These are phyloP conservation scores for Aciculoconidium aculeatum DNA, from an alignment of 805 yeast species.

Conservation along the genomic window DNA sequence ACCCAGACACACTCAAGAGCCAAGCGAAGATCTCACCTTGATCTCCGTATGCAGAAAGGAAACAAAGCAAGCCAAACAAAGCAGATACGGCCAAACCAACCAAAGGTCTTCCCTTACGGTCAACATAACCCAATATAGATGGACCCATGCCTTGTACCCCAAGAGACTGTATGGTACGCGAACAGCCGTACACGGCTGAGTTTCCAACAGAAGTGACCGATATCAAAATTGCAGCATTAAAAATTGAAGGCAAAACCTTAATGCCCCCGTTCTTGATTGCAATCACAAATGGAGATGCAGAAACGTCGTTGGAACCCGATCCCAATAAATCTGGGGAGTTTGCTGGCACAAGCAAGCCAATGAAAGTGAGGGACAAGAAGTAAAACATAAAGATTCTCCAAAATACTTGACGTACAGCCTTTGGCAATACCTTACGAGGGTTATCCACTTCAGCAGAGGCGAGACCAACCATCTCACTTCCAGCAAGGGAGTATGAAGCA, in stretches of 20 bases:
- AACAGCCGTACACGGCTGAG: constrained; percentile 24
- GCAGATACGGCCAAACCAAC: constrained; percentile 11
- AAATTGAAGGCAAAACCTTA: constrained; percentile 20
- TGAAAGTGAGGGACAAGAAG: constrained; percentile 21
- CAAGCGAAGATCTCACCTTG: constrained; percentile 17
- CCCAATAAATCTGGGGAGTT: constrained; percentile 15
- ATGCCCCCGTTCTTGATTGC: constrained; percentile 24
- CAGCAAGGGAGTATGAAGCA: constrained; percentile 33
- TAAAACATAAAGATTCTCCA: constrained; percentile 39
- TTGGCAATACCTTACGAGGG: constrained; percentile 35
- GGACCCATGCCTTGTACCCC: constrained; percentile 15
- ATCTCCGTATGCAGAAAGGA: constrained; percentile 11
- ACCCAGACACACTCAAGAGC: constrained; percentile 30
- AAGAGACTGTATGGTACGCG: constrained; percentile 13
- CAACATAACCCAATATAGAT: constrained; percentile 10
- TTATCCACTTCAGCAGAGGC: constrained; percentile 36
- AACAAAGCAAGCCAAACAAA: constrained; percentile 13
- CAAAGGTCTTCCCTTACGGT: constrained; percentile 14
- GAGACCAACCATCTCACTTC: constrained; percentile 33
- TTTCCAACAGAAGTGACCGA: constrained; percentile 26
- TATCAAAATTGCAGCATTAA: constrained; percentile 22
- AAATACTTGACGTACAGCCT: constrained; percentile 38
- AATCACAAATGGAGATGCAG: constrained; percentile 25
- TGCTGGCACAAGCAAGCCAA: constrained; percentile 19
- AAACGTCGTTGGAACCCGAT: constrained; percentile 12